Conservation (phyloP, 2,329 filamentous ascomycete genomes). For the Nemania serpens region DNA sequence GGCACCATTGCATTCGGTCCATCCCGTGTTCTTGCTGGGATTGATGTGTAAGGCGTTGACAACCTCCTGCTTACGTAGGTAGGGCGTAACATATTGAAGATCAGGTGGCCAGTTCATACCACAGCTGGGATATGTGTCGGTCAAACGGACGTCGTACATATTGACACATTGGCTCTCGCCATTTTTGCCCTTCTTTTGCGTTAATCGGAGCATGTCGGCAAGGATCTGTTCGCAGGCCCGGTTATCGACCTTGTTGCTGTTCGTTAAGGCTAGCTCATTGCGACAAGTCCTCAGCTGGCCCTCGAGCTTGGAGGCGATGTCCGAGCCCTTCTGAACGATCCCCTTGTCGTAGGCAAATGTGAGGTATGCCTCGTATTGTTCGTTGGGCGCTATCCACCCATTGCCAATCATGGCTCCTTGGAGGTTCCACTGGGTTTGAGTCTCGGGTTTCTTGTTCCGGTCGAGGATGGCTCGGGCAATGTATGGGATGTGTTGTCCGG, state of each 20-base stretch:
- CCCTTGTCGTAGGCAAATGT: constrained; percentile 78
- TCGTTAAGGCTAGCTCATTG: constrained; percentile 57
- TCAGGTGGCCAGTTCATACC: constrained; percentile 99
- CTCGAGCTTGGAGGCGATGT: constrained; percentile 68
- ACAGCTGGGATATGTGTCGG: constrained; percentile 79
- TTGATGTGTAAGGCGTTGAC: constrained; percentile 81
- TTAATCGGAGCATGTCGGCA: constrained; percentile 70
- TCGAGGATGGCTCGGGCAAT: constrained; percentile 90
- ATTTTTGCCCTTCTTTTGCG: constrained; percentile 56
- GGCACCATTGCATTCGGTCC: constrained; percentile 85
- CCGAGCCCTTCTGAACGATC: constrained; percentile 70
- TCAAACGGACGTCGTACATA: constrained; percentile 95
- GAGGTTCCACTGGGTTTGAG: constrained; percentile 70
- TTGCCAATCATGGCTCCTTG: constrained; percentile 92
- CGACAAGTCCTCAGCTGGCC: constrained; percentile 71
- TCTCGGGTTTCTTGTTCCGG: constrained; percentile 70
- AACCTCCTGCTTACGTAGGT: constrained; percentile 83
- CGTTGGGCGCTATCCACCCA: constrained; percentile 89
- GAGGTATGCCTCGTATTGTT: constrained; percentile 90
- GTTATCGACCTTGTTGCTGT: constrained; percentile 68
- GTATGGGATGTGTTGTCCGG: constrained; percentile 96
- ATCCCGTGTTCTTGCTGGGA: constrained; percentile 79
- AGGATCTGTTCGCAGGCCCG: constrained; percentile 77
- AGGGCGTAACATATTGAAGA: constrained; percentile 75
- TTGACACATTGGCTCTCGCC: constrained; percentile 73